Conservation (phyloP, 495 filamentous ascomycete species). For the Podospora australis region DNA sequence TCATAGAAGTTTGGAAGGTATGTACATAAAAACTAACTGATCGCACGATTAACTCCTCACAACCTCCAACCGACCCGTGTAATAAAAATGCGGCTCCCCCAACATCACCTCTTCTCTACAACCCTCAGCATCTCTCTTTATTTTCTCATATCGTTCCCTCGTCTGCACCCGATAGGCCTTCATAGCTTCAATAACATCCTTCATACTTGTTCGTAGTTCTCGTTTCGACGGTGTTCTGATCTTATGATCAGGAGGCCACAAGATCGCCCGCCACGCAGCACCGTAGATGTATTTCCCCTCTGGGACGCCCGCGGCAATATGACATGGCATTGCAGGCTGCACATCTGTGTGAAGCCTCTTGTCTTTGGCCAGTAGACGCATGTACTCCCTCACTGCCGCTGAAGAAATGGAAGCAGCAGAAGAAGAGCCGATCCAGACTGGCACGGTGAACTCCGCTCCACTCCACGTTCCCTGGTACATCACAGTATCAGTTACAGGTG, state of each 20-base stretch:
- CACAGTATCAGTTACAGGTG: no score
- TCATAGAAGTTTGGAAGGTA: no score
- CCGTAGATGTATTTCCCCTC: conserved; percentile 27
- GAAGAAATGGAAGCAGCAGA: conserved; percentile 4
- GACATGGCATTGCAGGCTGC: conserved; percentile 33
- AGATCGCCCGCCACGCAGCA: conserved; percentile 36
- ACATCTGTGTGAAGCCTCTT: conserved; percentile 17
- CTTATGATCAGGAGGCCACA: conserved; percentile 3
- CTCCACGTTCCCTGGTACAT: conserved; percentile 18
- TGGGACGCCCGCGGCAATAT: conserved; percentile 38
- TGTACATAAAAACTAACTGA: no score
- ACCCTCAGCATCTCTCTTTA: neutral
- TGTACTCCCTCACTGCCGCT: conserved; percentile 33
- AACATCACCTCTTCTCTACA: conserved; percentile 2
- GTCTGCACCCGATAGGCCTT: conserved; percentile 30
- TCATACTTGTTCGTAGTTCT: conserved; percentile 21
- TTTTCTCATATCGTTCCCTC: conserved; percentile 16
- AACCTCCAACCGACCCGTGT: conserved; percentile 23
- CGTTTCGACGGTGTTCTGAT: conserved; percentile 8
- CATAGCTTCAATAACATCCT: conserved; percentile 33
- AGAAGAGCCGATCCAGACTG: conserved; percentile 33
- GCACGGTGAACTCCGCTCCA: conserved; percentile 18
- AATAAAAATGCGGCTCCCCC: conserved; percentile 23
- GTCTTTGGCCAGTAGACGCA: conserved; percentile 26
- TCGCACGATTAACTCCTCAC: no score